A percentile compares a stretch with the other conserved stretches of the same genome.
Conservation (phyloP, 2,329 filamentous ascomycete species). For the Hypoxylon sp. region DNA sequence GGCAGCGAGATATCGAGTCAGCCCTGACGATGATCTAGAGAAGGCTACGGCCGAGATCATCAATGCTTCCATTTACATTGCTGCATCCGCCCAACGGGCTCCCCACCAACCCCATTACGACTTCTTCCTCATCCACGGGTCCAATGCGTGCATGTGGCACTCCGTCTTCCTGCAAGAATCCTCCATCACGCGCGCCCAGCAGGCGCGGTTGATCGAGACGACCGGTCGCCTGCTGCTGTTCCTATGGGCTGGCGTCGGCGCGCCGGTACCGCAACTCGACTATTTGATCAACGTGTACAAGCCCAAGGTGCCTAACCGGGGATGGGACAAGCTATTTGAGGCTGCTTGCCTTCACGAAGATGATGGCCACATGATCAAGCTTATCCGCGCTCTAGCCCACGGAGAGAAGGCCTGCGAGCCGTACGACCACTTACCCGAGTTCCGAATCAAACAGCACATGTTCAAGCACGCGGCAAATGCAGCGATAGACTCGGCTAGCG, state of each 20-base stretch:
- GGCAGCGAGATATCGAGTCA: slow-evolving; percentile 3
- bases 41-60: slow-evolving; percentile 6
- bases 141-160: slow-evolving; percentile 4
- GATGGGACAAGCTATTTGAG: slow-evolving; percentile 1
- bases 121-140: slow-evolving; percentile 8
- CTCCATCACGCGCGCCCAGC: slow-evolving; percentile 2
- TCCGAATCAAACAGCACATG: slow-evolving; percentile 5
- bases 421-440: slow-evolving; percentile 4
- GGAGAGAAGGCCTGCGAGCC: slow-evolving; percentile 3
- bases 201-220: background rate
- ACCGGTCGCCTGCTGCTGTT: slow-evolving; percentile 1
- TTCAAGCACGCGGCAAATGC: background rate
- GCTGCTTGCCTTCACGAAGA: slow-evolving; percentile 3
- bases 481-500: background rate
- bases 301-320: background rate
- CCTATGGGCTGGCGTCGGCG: background rate
- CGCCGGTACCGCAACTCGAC: background rate
- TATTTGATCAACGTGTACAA: background rate
- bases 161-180: background rate
- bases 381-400: background rate
- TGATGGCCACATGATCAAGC: slow-evolving; percentile 6
- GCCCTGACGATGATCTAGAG: slow-evolving; percentile 6
- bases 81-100: background rate
- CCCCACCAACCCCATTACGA: slow-evolving; percentile 2
- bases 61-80: slow-evolving; percentile 3